Evolutionary conservation across 768 basidiomycete species (phyloP).

Genomic region (Cyclocybe cylindracea): DNA sequence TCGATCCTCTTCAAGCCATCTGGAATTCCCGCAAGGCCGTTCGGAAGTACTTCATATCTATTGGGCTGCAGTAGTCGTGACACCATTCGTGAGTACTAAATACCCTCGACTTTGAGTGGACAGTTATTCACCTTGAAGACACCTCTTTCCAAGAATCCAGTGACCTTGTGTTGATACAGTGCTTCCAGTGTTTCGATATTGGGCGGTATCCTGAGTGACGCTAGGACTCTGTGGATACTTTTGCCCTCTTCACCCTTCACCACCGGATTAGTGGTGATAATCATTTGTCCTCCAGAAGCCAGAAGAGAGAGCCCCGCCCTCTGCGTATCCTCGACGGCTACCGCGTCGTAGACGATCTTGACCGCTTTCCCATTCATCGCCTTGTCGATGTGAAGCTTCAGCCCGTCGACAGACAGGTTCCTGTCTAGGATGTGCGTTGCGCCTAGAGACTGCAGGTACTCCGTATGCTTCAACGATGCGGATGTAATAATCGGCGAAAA

Average conservation of each 20-base stretch:
- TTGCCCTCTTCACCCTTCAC: constrained; percentile 10
- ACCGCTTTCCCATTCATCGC: constrained; percentile 17
- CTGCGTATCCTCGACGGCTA: constrained; percentile 24
- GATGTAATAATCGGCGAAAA: constrained; percentile 44
- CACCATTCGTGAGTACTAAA: background rate
- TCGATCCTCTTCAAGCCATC: constrained; percentile 41
- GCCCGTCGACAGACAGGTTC: constrained; percentile 13
- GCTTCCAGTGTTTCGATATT: constrained; percentile 15
- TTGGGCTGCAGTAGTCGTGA: constrained; percentile 35
- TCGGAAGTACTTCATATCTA: constrained; percentile 38
- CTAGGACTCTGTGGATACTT: constrained; percentile 6
- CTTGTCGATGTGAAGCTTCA: constrained; percentile 22
- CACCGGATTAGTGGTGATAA: background rate
- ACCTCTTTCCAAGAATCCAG: constrained; percentile 16
- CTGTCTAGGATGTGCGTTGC: constrained; percentile 43
- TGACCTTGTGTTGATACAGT: constrained; percentile 15
- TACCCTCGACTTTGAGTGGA: background rate
- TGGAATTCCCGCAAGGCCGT: constrained; percentile 42
- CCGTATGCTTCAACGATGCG: constrained; percentile 32
- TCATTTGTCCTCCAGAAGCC: constrained; percentile 10
- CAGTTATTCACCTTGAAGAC: constrained; percentile 16
- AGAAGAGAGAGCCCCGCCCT: constrained; percentile 24
- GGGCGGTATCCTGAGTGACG: constrained; percentile 5
- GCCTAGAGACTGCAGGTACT: constrained; percentile 36
- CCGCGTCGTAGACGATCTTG: constrained; percentile 27